Base-by-base conservation (phyloP, 805 yeast genomes). In the Ogataea paraovalis region DNA sequence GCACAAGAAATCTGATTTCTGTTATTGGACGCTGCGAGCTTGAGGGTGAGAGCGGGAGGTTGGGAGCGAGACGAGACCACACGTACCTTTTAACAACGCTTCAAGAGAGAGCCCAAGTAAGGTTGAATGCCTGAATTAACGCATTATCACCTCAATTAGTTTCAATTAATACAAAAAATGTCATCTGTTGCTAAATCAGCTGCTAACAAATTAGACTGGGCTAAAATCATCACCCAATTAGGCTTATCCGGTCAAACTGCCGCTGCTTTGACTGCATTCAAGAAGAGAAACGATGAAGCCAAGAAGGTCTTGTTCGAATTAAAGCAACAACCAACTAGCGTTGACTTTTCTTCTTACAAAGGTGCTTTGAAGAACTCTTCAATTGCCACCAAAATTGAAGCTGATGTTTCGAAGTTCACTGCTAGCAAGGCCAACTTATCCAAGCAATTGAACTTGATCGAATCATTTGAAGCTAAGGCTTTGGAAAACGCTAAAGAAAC, bases 231-330 rank as follows among this genome's bases (percentile, higher is more conserved):
- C 68, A 74, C 91, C 58, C 82, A 90, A 59, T 79, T 94, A 66
- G 97, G 97, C 51, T 79, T 94, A 66, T 82, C 96, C 52, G 99
- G 99, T 54, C 74, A 83, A 66, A 94, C 99, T 53, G 96, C 96
- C 51, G 66, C 87, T 45, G 81, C 96, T 39, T 76, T 94, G 69
- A 81, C 94, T 45, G 80, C 96, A 27, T 94, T 94, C 85, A 91
- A 91, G 75, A 92, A 94, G 87, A 88, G 99, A 81, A 85, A 90
- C 72, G 99, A 94, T 66, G 98, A 94, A 70, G 98, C 98, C 60
- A 86, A 90, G 77, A 85, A 88, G 75, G 79, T 78, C 62, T 74
- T 87, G 61, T 73, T 77, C 59, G 85, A 82, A 55, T 77, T 92
- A 60, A 75, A 82, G 66, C 73, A 77, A 56, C 92, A 88, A 73